These are phyloP conservation scores for Fereydounia khargensis DNA, from an alignment of 1,284 basidiomycete genomes.

Conservation along the genomic window DNA sequence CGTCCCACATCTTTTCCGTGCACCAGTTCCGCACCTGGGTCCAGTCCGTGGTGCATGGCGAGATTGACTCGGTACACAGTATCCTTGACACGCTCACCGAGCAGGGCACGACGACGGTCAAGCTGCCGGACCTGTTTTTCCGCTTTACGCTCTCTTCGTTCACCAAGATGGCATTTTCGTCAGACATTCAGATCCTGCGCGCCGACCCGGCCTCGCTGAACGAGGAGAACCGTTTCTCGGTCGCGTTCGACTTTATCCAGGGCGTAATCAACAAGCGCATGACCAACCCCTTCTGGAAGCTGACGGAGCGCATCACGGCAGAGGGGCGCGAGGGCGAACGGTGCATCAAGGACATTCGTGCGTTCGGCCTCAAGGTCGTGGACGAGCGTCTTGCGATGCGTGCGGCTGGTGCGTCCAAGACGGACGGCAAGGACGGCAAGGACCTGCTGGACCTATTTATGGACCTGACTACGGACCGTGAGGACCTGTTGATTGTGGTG, in stretches of 20 bases:
- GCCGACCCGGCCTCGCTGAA: slow-evolving; percentile 27
- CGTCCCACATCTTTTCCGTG: slow-evolving; percentile 43
- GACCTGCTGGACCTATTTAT: slow-evolving; percentile 60
- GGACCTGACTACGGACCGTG: slow-evolving; percentile 52
- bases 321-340: slow-evolving; percentile 25
- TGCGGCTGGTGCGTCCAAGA: slow-evolving; percentile 5
- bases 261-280: slow-evolving; percentile 43
- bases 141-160: slow-evolving; percentile 12
- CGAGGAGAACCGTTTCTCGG: slow-evolving; percentile 48
- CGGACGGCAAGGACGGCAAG: slow-evolving; percentile 25
- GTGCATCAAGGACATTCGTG: slow-evolving; percentile 24
- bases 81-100: slow-evolving; percentile 17
- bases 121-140: slow-evolving; percentile 36
- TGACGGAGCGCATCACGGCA: slow-evolving; percentile 36
- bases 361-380: slow-evolving; percentile 34
- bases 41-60: slow-evolving; percentile 26
- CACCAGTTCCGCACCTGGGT: slow-evolving; percentile 35
- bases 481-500: slow-evolving; percentile 50
- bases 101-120: slow-evolving; percentile 5
- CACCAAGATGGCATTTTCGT: slow-evolving; percentile 23
- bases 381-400: slow-evolving; percentile 26
- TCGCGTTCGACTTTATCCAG: slow-evolving; percentile 54
- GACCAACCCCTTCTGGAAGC: slow-evolving; percentile 20
- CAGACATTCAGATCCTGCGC: slow-evolving; percentile 31
- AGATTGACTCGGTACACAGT: slow-evolving; percentile 21